Base-by-base conservation (phyloP, 352 stramenopile genomes). In the Phytophthora agathidicida region DNA sequence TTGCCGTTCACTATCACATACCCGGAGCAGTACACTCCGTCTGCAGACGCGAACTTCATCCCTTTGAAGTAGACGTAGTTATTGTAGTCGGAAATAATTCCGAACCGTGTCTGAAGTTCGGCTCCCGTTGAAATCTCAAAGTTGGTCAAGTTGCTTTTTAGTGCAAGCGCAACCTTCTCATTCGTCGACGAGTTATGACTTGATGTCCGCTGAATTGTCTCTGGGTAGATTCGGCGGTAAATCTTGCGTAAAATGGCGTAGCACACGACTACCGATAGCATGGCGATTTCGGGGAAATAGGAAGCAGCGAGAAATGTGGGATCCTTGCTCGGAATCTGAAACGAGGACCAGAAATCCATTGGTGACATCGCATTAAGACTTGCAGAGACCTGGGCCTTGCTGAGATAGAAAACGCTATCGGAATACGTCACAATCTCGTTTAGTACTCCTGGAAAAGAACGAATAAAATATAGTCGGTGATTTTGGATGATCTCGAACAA, bases 1-100 rank as follows among this genome's bases (percentile, higher is more conserved):
- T 68, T 71, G 20, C 55, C 44, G 30, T 72, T 68, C 3, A 65
- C 62, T 8, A 79, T 66, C 5, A 79, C 65, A 26, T 62, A 78
- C 0, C 56, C 65, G 0, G 45, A 66, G 56, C 60, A 65, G 43
- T 69, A 76, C 19, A 73, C 70, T 13, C 61, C 70, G 7, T 72
- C 68, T 20, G 60, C 55, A 19, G 57, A 68, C 20, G 67, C 67
- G 24, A 68, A 75, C 39, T 73, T 72, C 36, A 73, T 53, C 2
- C 64, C 67, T 37, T 76, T 69, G 20, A 68, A 68, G 22, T 53
- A 58, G 2, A 66, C 26, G 36, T 67, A 71, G 19, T 73, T 73
- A 5, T 71, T 57, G 30, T 71, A 80, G 14, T 68, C 52, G 0
- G 51, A 80, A 27, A 81, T 51, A 11, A 78, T 23, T 0, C 72